Evolutionary conservation across 345 rosid genomes (phyloP).

Genomic region (Orychophragmus violaceus): DNA sequence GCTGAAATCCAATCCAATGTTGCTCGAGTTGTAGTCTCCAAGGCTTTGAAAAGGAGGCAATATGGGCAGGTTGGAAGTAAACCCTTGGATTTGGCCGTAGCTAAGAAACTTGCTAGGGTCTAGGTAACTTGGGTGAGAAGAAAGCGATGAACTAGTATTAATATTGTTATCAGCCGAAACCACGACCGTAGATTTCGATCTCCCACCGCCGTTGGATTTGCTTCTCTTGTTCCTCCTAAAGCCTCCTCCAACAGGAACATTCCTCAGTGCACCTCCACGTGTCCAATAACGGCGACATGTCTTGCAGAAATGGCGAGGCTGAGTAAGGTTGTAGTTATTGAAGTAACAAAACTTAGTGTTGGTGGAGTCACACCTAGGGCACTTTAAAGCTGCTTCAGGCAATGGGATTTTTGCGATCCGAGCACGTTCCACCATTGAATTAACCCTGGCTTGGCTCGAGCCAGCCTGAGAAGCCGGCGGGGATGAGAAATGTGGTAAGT

Average conservation of each 20-base stretch:
- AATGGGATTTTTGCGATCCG: conserved; percentile 51
- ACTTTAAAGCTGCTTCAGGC: conserved; percentile 59
- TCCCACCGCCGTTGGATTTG: conserved; percentile 31
- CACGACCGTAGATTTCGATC: conserved; percentile 24
- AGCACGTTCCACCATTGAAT: conserved; percentile 75
- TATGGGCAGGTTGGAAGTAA: conserved; percentile 15
- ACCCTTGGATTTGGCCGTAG: conserved; percentile 13
- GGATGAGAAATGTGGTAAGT: conserved; percentile 14
- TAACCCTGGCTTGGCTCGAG: conserved; percentile 43
- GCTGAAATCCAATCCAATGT: conserved; percentile 24
- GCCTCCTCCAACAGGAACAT: conserved; percentile 84
- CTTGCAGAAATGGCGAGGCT: conserved; percentile 86
- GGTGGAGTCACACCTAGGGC: conserved; percentile 80
- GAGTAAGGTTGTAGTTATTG: conserved; percentile 75
- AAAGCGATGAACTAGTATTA: conserved; percentile 5
- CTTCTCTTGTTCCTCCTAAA: conserved; percentile 71
- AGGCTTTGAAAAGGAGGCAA: conserved; percentile 21
- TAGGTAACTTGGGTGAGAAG: conserved; percentile 31
- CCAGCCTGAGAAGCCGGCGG: conserved; percentile 24
- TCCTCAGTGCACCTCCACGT: conserved; percentile 71
- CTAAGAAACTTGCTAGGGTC: conserved; percentile 30
- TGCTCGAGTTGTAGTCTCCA: conserved; percentile 25
- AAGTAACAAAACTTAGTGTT: conserved; percentile 85
- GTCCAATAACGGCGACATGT: conserved; percentile 90
- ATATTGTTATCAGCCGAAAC: conserved; percentile 18